Evolutionary conservation across 2,329 filamentous ascomycete species (phyloP), one percentile per base, ranked within the genome.

Genomic region (Aspergillus bombycis): DNA sequence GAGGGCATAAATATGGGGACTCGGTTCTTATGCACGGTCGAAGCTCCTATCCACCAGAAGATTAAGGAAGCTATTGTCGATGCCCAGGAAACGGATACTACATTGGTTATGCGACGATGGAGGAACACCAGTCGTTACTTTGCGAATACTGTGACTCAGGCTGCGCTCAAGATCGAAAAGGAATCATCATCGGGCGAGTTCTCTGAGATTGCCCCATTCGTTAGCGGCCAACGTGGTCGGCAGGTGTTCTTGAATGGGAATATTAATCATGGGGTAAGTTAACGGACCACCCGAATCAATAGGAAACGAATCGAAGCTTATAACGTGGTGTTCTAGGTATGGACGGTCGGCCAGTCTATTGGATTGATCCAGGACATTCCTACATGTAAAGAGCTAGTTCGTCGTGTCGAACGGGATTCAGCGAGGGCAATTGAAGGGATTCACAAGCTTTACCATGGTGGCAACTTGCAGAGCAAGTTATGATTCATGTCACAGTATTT

Each of bases 1-100:
- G 92, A 92, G 77, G 95, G 95, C 66, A 89, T 98, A 81, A 99
- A 99, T 81, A 99, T 99, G 95, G 95, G 95, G 62, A 99, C 95
- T 11, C 85, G 95, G 48, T 99, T 98, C 83, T 96, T 99, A 91
- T 94, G 91, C 82, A 98, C 95, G 0, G 84, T 94, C 53, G 95
- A 98, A 80, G 89, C 94, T 16, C 95, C 95, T 0, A 91, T 99
- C 67, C 95, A 99, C 80, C 77, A 88, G 56, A 96, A 96, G 70
- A 93, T 99, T 83, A 99, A 99, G 85, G 85, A 96, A 78, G 85
- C 91, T 69, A 99, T 99, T 73, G 93, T 97, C 57, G 85, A 88
- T 60, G 91, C 94, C 1, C 85, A 93, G 67, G 95, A 99, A 84
- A 93, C 91, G 26, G 93, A 98, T 78, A 99, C 95, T 0, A 88